Base-by-base conservation (phyloP, 2,329 filamentous ascomycete genomes). In the Sarocladium brachiariae region DNA sequence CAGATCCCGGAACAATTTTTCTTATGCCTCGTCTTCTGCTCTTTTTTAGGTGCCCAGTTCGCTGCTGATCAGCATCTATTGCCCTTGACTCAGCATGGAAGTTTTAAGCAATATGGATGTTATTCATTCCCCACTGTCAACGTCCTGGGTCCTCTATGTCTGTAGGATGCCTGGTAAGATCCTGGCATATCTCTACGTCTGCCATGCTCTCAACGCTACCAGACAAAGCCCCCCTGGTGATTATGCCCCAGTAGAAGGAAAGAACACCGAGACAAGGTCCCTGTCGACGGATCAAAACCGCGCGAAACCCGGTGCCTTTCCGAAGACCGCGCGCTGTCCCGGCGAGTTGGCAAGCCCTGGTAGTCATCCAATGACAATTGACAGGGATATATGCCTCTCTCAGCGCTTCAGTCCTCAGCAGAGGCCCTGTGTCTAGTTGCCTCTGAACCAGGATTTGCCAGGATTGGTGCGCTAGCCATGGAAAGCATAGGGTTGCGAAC, bases 341-440 rank as follows among this genome's bases (percentile, higher is more conserved):
- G 43, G 43, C 27, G 43, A 31, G n/a, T 47, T 47, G 43, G 43
- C 25, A 33, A 47, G 43, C 43, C 43, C 43, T 18, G 16, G 43
- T 18, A 33, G 39, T 25, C 25, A 45, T 25, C 27, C 7, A 7
- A 18, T 14, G 11, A 16, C 27, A 14, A n/a, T 25, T 47, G 16
- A 14, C 43, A 47, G 21, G 43, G 43, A 18, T 33, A 27, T n/a
- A 19, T 41, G 13, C 13, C 14, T 33, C 9, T 19, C 16, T 13
- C 10, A 16, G 25, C 6, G 25, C 24, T 47, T 33, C 43, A 33
- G 43, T n/a, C 27, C 24, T 30, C 14, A 33, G 14, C 43, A 47
- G 10, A 33, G 21, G n/a, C 24, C 4, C 7, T 25, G 27, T 11
- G 27, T 16, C 4, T 4, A 23, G 25, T 14, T 10, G n/a, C 21